Conservation (phyloP, 495 filamentous ascomycete species). For the Trichoderma erinaceum region DNA sequence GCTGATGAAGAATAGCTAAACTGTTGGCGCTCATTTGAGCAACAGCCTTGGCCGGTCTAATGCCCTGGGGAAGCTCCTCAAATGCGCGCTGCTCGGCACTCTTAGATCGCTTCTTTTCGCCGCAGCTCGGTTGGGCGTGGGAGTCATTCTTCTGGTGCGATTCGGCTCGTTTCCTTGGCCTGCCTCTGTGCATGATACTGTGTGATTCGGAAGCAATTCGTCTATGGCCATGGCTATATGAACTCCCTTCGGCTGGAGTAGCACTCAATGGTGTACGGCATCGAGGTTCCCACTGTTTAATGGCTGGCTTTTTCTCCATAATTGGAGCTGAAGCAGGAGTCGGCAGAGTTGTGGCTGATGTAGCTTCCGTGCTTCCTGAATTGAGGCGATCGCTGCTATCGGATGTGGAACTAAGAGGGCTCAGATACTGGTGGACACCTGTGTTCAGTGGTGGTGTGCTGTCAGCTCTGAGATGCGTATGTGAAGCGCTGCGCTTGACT, state of each 20-base stretch:
- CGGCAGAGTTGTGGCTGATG: slow-evolving; percentile 33
- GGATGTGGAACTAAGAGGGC: slow-evolving; percentile 35
- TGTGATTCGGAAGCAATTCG: slow-evolving; percentile 51
- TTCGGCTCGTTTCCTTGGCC: slow-evolving; percentile 46
- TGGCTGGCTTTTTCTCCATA: slow-evolving; percentile 35
- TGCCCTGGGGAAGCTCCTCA: slow-evolving; percentile 52
- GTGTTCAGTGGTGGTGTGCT: background rate
- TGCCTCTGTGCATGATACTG: slow-evolving; percentile 55
- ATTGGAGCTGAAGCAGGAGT: slow-evolving; percentile 42
- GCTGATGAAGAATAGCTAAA: slow-evolving; percentile 48
- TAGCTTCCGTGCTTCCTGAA: slow-evolving; percentile 30
- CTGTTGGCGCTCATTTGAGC: slow-evolving; percentile 44
- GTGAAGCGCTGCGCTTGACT: slow-evolving; percentile 17
- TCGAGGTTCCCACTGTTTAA: slow-evolving; percentile 39
- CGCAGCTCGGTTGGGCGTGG: slow-evolving; percentile 29
- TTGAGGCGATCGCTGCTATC: slow-evolving; percentile 32
- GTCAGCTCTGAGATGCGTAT: background rate
- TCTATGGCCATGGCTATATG: slow-evolving; percentile 29
- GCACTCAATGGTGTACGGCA: slow-evolving; percentile 4
- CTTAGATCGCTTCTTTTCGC: slow-evolving; percentile 33
- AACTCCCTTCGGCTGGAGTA: background rate
- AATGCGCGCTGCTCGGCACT: slow-evolving; percentile 45
- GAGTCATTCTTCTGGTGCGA: slow-evolving; percentile 26
- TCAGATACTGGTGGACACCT: background rate
- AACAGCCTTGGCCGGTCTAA: slow-evolving; percentile 46